phyloP scores from a whole-genome alignment of 371 early-diverging fungal species.

The Choanephora cucurbitarum region DNA sequence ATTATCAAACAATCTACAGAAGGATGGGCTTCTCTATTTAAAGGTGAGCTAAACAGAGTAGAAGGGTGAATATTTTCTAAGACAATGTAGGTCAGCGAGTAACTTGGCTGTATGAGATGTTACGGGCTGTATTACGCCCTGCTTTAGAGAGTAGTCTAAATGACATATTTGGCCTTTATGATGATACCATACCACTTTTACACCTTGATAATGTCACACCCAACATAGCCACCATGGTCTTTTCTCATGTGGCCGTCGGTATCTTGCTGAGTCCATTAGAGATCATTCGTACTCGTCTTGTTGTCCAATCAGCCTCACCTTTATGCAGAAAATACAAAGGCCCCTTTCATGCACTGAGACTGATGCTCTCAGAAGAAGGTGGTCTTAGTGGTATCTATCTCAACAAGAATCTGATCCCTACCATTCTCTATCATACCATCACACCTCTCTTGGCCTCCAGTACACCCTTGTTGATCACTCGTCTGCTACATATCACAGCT shows the following conservation, averaged over 20 bases:
- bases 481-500: conserved; percentile 63
- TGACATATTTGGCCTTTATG: conserved; percentile 77
- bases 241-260: conserved; percentile 68
- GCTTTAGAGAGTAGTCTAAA: conserved; percentile 72
- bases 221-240: conserved; percentile 68
- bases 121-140: conserved; percentile 70
- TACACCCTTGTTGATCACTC: conserved; percentile 70
- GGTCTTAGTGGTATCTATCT: conserved; percentile 71
- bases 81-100: conserved; percentile 77
- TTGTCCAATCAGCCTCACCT: conserved; percentile 74
- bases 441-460: conserved; percentile 72
- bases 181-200: conserved; percentile 72
- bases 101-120: conserved; percentile 74
- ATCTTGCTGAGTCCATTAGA: conserved; percentile 78
- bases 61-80: no score
- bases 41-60: conserved; percentile 45
- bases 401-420: conserved; percentile 69
- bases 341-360: conserved; percentile 65
- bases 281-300: conserved; percentile 69
- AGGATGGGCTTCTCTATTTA: conserved; percentile 64
- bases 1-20: conserved; percentile 65
- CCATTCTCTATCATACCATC: conserved; percentile 74
- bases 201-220: conserved; percentile 65
- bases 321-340: conserved; percentile 75
- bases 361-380: conserved; percentile 81